A percentile compares a stretch with the other conserved stretches of the same genome.
These are phyloP conservation scores for Candida stauntonica DNA, from an alignment of 805 yeast species.

Conservation along the genomic window DNA sequence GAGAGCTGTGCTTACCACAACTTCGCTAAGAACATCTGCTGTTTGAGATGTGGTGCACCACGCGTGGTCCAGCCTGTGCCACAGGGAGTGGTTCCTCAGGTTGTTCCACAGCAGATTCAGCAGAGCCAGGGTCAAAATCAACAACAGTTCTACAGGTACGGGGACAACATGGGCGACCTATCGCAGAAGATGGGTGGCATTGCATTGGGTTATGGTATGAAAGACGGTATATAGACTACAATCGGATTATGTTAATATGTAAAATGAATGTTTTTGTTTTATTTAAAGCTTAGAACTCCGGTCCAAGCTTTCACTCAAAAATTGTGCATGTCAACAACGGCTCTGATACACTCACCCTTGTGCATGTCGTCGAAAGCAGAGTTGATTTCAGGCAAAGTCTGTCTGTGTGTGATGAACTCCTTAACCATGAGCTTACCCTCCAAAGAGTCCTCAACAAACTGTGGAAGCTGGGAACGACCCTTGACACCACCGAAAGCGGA, in stretches of 20 bases:
- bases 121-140: background rate
- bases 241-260: no score
- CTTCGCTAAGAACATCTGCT: conserved; percentile 84
- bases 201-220: conserved; percentile 15
- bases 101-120: conserved; percentile 2
- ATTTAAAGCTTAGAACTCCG: no score
- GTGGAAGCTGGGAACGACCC: conserved; percentile 94
- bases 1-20: conserved; percentile 83
- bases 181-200: conserved; percentile 20
- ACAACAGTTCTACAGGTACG: conserved; percentile 11
- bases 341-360: conserved; percentile 89
- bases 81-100: conserved; percentile 8
- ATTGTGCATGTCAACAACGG: conserved; percentile 56
- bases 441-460: conserved; percentile 80
- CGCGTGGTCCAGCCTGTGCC: conserved; percentile 31
- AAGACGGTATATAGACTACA: no score
- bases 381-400: conserved; percentile 72
- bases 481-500: conserved; percentile 99
- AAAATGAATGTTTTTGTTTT: no score
- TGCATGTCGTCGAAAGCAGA: conserved; percentile 93
- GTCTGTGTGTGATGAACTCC: conserved; percentile 92
- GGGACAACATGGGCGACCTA: conserved; percentile 18
- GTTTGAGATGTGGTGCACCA: conserved; percentile 85
- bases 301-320: no score
- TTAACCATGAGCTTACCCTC: conserved; percentile 81